These are phyloP conservation scores for Corynascus novoguineensis DNA, from an alignment of 495 filamentous ascomycete species.

Conservation along the genomic window DNA sequence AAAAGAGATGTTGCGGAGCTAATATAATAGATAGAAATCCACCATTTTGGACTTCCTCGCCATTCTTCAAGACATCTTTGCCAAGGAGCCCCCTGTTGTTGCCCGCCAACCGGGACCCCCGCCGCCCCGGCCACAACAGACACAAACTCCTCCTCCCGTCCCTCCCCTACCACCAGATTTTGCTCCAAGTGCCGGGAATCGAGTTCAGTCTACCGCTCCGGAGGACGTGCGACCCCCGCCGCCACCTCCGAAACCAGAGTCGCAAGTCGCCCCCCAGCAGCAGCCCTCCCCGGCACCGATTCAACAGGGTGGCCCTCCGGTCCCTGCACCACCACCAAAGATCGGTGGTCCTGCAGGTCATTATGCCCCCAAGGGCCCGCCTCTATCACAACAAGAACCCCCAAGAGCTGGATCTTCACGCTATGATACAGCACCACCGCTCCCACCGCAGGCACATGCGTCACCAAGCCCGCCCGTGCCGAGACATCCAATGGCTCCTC, in stretches of 20 bases:
- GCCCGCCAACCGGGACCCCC: constrained; percentile 57
- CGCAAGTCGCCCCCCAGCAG: constrained; percentile 24
- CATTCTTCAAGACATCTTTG: constrained; percentile 80
- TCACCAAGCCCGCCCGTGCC: constrained; percentile 12
- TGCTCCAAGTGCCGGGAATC: constrained; percentile 18
- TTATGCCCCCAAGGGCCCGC: constrained; percentile 17
- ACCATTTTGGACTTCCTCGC: constrained; percentile 73
- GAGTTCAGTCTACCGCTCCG: constrained; percentile 8
- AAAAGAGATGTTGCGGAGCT: constrained; percentile 2
- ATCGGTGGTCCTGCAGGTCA: constrained; percentile 27
- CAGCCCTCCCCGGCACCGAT: constrained; percentile 12
- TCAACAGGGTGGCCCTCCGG: constrained; percentile 23
- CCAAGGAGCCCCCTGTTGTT: constrained; percentile 88
- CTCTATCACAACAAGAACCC: constrained; percentile 25
- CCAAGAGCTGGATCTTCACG: constrained; percentile 31
- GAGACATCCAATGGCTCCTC: not conserved
- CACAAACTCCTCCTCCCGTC: constrained; percentile 34
- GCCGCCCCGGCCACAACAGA: constrained; percentile 32
- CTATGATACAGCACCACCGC: constrained; percentile 40
- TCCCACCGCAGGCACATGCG: constrained; percentile 32
- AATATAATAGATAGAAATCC: constrained; percentile 58
- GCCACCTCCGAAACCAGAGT: constrained; percentile 42
- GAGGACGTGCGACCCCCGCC: constrained; percentile 32
- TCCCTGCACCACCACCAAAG: constrained; percentile 36
- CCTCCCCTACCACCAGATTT: constrained; percentile 38